Base-by-base conservation (phyloP, 129 eudicot species). In the Saposhnikovia divaricata region DNA sequence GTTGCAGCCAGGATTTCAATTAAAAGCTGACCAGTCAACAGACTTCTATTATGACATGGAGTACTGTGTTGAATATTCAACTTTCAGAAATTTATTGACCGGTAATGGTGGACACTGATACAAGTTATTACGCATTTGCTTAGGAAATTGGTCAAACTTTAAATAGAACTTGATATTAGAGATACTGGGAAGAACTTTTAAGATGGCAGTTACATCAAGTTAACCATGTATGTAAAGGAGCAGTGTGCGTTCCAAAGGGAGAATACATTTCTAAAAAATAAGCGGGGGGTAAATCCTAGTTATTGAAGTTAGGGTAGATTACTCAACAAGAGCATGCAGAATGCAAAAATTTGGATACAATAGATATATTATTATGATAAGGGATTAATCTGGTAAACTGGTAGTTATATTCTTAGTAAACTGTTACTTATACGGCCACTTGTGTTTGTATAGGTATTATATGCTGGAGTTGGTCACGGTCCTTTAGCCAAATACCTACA, bases 41-140 rank as follows among this genome's bases (percentile, higher is more conserved):
- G 90, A 88, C 76, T 94, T 82, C 82, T 91, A 92, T 80, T 94
- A 90, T 83, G 98, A 94, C 80, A 90, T 92, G 98, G 97, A 94
- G 83, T 94, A 94, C 82, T 91, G 92, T 86, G 88, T 92, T 78
- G 92, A 94, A 42, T 94, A 91, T 84, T 91, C 98, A 84, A 91
- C 98, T 81, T 94, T 94, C 65, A 89, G 90, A 76, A 82, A 81
- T 76, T 87, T 93, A 85, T 53, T 77, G 53, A 74, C 86, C 46
- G 97, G 98, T 93, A 87, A 78, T 85, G 76, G 12, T 59, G 68
- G n/a, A n/a, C 68, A 59, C 34, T 11, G 4, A 59, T 59, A n/a
- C 25, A 23, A 6, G 63, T 55, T n/a, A 59, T 59, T n/a, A 59
- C 13, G 11, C 66, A 23, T 57, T 57, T 57, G 0, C 66, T 23